phyloP scores from a whole-genome alignment of 2,329 filamentous ascomycete species.

The Aspergillus ibericus region DNA sequence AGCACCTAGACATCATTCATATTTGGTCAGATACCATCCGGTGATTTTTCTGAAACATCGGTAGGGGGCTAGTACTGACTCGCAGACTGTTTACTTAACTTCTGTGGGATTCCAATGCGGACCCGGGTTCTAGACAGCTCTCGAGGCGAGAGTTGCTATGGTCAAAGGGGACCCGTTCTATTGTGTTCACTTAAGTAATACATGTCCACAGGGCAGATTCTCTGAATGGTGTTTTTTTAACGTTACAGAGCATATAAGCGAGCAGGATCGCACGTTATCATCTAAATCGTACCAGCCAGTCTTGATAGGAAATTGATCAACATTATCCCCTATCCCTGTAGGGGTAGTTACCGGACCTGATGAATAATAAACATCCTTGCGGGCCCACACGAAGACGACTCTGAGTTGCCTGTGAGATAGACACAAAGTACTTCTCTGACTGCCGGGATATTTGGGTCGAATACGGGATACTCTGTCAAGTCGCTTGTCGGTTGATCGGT shows the following conservation, averaged over 20 bases:
- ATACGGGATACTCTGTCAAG: neutral
- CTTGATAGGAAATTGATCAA: neutral
- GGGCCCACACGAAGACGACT: too few species aligned
- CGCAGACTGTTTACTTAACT: too few species aligned
- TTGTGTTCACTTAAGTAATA: neutral
- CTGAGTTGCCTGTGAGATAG: too few species aligned
- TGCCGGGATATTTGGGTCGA: neutral
- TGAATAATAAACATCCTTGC: neutral
- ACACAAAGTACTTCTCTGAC: too few species aligned
- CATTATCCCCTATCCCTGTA: neutral
- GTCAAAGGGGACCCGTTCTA: too few species aligned
- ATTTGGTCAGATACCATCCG: neutral
- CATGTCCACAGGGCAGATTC: neutral
- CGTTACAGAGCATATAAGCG: neutral
- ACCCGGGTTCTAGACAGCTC: too few species aligned
- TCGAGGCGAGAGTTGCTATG: too few species aligned
- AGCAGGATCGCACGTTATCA: neutral
- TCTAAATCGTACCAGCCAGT: neutral
- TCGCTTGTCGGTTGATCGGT: neutral
- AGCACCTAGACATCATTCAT: too few species aligned
- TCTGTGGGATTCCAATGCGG: too few species aligned
- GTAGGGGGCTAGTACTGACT: too few species aligned
- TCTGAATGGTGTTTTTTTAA: neutral
- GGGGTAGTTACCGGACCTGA: neutral
- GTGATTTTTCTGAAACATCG: too few species aligned